Evolutionary conservation across 1,284 basidiomycete species (phyloP), one percentile per base, ranked within the genome.

Genomic region (Heterobasidion parviporum): DNA sequence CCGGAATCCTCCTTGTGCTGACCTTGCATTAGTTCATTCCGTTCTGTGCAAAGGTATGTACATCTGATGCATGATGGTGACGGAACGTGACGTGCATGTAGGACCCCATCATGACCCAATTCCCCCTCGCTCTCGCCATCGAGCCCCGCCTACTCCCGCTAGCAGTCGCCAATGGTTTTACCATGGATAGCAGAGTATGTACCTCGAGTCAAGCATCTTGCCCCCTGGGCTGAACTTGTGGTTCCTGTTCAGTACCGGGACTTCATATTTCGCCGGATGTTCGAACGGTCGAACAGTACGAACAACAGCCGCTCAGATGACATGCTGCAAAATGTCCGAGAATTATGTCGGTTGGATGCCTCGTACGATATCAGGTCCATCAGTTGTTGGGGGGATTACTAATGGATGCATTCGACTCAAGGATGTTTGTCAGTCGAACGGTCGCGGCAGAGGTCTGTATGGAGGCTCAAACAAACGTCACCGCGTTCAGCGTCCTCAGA

Each of bases 191-290:
- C 83, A 82, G 67, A 47, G 67, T 62, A 38, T 38, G 54, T 36
- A n/a, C 15, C 47, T 26, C 20, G 4, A 26, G 12, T 54, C 44
- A 54, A 33, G 36, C 53, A 46, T 58, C 38, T 53, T 54, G 54
- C 52, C 54, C 52, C 38, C n/a, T n/a, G 38, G 18, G 54, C 51
- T 56, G 51, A 15, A 18, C 52, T 45, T 44, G 54, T 56, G 57
- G 43, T 53, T 53, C 56, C 47, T 54, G 35, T 45, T 41, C 61
- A 89, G 86, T 87, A 89, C 65, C 85, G 86, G 50, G 83, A 89
- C 65, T 89, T 88, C 62, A 81, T 89, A 10, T 89, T 89, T 65
- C 83, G 87, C 54, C 87, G 87, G 67, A 88, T 89, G 80, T 89
- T 89, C 61, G 86, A 88, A 68, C 20, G 18, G 18, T 74, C 78